Percentiles rank a stretch among this genome's conserved stretches.
Conservation (phyloP, 2,329 filamentous ascomycete species). For the Ceratocystis variospora region DNA sequence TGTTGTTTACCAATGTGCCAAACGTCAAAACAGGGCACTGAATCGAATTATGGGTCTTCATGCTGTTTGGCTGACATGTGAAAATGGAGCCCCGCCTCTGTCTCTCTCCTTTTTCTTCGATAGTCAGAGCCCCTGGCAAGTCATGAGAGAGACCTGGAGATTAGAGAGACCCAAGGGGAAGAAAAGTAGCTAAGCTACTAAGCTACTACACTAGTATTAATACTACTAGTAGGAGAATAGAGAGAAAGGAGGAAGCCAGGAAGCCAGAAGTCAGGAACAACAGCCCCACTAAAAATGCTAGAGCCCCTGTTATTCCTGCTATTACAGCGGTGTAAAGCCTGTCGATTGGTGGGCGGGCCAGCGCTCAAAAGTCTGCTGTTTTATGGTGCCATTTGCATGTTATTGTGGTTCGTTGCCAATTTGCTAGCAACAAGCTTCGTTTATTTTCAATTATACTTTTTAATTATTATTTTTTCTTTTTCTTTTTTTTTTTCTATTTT, state of each 20-base stretch:
- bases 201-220: no score
- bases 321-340: background rate
- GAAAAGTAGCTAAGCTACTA: no score
- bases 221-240: no score
- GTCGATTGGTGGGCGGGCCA: constrained; percentile 11
- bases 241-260: no score
- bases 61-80: constrained; percentile 13
- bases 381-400: constrained; percentile 17
- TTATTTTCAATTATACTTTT: background rate
- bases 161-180: no score
- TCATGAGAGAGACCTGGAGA: no score
- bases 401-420: constrained; percentile 17
- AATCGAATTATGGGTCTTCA: background rate
- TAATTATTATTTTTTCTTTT: background rate
- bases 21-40: constrained; percentile 3
- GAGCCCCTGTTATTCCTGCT: background rate
- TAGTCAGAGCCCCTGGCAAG: background rate
- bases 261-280: background rate
- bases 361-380: constrained; percentile 8
- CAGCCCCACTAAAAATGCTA: constrained; percentile 3
- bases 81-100: constrained; percentile 13
- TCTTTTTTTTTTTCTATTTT: background rate
- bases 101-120: background rate
- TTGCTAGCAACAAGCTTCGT: background rate
- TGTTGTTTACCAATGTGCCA: background rate